A percentile compares a stretch with the other conserved stretches of the same genome.
phyloP scores from a whole-genome alignment of 176 grass and related monocot genomes.

The Canna indica region DNA sequence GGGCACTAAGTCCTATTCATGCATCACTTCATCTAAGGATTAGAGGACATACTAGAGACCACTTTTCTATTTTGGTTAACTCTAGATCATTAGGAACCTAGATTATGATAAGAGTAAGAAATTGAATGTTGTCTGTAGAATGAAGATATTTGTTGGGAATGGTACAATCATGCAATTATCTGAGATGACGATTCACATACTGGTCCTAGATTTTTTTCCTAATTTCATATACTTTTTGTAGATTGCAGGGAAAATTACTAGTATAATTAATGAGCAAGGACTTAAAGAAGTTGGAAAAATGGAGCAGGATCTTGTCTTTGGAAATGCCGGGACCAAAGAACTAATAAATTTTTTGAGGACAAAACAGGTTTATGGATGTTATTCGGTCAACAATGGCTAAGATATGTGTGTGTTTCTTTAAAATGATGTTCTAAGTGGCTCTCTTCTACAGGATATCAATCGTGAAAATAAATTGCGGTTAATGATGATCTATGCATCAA shows the following conservation, averaged over 20 bases:
- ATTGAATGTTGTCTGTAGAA: too few relatives aligned
- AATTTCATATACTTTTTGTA: slow-evolving; percentile 18
- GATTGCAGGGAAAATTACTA: slow-evolving; percentile 94
- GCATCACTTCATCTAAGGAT: too few relatives aligned
- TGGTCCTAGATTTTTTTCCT: too few relatives aligned
- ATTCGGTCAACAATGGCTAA: too few relatives aligned
- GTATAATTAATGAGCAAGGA: slow-evolving; percentile 62
- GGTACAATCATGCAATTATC: too few relatives aligned
- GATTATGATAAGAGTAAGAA: too few relatives aligned
- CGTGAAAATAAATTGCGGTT: slow-evolving; percentile 90
- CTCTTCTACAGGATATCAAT: slow-evolving; percentile 45
- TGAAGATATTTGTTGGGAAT: too few relatives aligned
- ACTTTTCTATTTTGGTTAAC: too few relatives aligned
- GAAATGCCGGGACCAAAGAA: slow-evolving; percentile 78
- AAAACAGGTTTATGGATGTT: slow-evolving; percentile 33
- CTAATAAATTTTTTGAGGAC: slow-evolving; percentile 89
- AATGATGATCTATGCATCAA: slow-evolving; percentile 70
- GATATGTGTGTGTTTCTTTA: slow-evolving; percentile 31
- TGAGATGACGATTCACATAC: too few relatives aligned
- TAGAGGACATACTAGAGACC: too few relatives aligned
- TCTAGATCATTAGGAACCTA: too few relatives aligned
- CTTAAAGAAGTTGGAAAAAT: slow-evolving; percentile 80
- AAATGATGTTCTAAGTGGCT: neutral
- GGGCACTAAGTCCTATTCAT: too few relatives aligned
- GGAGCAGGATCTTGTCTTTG: slow-evolving; percentile 94